Base-by-base conservation (phyloP, 768 basidiomycete genomes). In the Kwoniella shandongensis region DNA sequence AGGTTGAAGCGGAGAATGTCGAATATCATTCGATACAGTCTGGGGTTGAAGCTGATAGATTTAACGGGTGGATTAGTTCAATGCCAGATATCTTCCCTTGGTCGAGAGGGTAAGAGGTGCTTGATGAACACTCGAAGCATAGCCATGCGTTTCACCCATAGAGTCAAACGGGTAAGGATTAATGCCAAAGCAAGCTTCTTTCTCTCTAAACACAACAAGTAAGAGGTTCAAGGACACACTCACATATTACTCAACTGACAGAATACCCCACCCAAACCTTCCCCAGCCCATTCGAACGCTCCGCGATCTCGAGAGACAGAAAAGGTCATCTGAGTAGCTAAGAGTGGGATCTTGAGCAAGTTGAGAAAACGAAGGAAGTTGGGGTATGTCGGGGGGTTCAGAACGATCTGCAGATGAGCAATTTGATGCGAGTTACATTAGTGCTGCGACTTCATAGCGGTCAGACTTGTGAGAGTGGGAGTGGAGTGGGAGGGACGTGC, bases 311-410 rank as follows among this genome's bases (percentile, higher is more conserved):
- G 80, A 3, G 88, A 86, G 36, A 91, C 83, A 62, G 83, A 83
- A 75, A 89, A 89, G 0, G 88, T 85, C 88, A 89, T 89, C 53
- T 85, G 83, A 0, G 87, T 87, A 2, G 81, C 80, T 39, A 83
- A 63, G 27, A 84, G 80, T 3, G 76, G 77, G 38, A 88, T 81
- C 4, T 80, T 76, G 44, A 81, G 78, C 26, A 79, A 71, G 15
- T 78, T 74, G 30, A 89, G 79, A 70, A 89, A 90, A 39, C 83
- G 81, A 46, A 87, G 80, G 69, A 89, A 88, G 73, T 89, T 88
- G 20, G 87, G 88, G 67, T 88, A 89, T 0, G 87, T 88, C 35
- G 78, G 79, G 0, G 87, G 85, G 69, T 89, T 88, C 74, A 86
- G 83, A 6, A 88, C 87, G 63, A 88, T 87, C 86, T 88, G 65